Percentiles rank a stretch among this genome's conserved stretches.
phyloP scores from a whole-genome alignment of 805 yeast genomes.

The Saccharomycodes ludwigii region DNA sequence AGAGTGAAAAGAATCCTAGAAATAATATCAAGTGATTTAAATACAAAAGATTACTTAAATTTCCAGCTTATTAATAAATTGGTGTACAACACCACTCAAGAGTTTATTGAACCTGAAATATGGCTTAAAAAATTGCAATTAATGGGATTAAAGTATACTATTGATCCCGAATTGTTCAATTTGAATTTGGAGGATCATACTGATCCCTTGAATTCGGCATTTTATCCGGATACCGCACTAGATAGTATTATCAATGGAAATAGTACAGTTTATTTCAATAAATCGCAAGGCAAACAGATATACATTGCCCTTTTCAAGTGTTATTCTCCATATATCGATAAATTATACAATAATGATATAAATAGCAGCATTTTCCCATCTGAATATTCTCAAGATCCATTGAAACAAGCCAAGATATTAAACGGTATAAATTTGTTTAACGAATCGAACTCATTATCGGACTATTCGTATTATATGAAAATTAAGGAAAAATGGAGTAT shows the following conservation, averaged over 20 bases:
- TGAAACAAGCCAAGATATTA: conserved; percentile 16
- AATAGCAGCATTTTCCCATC: conserved; percentile 15
- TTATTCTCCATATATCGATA: conserved; percentile 14
- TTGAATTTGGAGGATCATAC: no score
- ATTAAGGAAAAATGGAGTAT: conserved; percentile 14
- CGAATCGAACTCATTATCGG: conserved; percentile 1
- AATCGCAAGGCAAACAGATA: no score
- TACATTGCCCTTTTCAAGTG: conserved; percentile 11
- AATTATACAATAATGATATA: conserved; percentile 13
- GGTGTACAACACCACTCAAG: conserved; percentile 12
- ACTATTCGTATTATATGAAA: conserved; percentile 8
- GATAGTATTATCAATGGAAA: no score
- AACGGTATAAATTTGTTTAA: conserved; percentile 6
- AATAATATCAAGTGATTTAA: conserved; percentile 13
- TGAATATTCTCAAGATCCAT: conserved; percentile 17
- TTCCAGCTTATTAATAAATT: conserved; percentile 15
- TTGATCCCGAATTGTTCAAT: no score
- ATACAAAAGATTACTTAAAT: conserved; percentile 15
- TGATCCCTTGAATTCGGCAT: no score
- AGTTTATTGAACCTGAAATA: conserved; percentile 9
- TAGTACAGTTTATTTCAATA: no score
- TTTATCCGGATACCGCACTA: no score
- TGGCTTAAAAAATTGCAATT: conserved; percentile 12
- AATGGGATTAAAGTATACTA: conserved; percentile 16
- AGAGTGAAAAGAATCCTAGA: conserved; percentile 16